A percentile compares a stretch with the other conserved stretches of the same genome.
phyloP scores from a whole-genome alignment of 164 flowering plant species.

The Akebia trifoliata region DNA sequence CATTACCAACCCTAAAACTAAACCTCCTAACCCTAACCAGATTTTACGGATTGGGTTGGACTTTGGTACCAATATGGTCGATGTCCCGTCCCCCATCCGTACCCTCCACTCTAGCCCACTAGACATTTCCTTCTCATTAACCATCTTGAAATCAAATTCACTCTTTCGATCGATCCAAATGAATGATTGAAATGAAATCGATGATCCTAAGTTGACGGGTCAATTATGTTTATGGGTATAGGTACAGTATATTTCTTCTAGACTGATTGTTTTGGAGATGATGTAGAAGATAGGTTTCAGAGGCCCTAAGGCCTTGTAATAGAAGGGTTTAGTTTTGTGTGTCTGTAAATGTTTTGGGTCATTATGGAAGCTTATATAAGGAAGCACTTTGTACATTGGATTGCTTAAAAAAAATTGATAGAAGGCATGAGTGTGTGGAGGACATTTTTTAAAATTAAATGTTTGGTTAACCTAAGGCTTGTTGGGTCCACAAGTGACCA shows the following conservation, averaged over 20 bases:
- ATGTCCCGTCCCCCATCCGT: conserved; percentile 33
- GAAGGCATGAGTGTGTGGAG: neutral
- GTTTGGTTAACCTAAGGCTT: no score
- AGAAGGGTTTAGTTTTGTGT: conserved; percentile 9
- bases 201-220: neutral
- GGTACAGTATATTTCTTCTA: conserved; percentile 9
- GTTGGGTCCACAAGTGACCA: no score
- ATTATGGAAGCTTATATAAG: conserved; percentile 18
- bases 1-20: conserved; percentile 20
- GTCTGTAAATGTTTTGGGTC: neutral
- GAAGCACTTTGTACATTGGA: neutral
- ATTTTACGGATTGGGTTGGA: conserved; percentile 17
- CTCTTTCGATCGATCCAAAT: neutral
- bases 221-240: conserved; percentile 7
- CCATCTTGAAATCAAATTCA: conserved; percentile 21
- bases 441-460: no score
- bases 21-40: conserved; percentile 22
- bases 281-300: neutral
- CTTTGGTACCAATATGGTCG: conserved; percentile 30
- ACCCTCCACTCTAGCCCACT: conserved; percentile 52
- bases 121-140: conserved; percentile 15
- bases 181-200: conserved; percentile 1
- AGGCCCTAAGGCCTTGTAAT: conserved; percentile 19
- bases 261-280: conserved; percentile 2
- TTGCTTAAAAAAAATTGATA: neutral